Evolutionary conservation across 2,329 filamentous ascomycete genomes (phyloP), one percentile per base, ranked within the genome.

Genomic region (Epichloe scottii): DNA sequence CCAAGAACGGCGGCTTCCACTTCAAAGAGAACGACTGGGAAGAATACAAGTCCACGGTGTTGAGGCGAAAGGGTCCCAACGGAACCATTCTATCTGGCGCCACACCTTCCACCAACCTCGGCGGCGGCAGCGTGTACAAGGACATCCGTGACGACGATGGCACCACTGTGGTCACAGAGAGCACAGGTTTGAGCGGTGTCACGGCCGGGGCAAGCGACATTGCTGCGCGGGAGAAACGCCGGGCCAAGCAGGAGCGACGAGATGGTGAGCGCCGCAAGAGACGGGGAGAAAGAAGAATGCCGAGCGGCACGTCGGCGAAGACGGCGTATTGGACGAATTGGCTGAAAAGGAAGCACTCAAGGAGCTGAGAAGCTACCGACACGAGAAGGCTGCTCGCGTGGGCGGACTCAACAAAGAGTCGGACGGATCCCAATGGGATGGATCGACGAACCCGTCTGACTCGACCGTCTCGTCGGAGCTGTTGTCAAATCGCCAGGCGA

Each of bases 41-140:
- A 5, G 93, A 98, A 63, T 98, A 98, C 79, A 97, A 97, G 67
- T 85, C 86, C 1, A 96, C 91, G 0, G 93, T 98, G 2, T 70
- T 98, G 44, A 80, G 93, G 41, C 85, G 90, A 49, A 89, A 85
- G 62, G 90, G 89, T 0, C 89, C 90, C 5, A 90, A 96, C 68
- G 91, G 91, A 40, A 90, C 85, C 43, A 82, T 91, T 1, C 74
- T 96, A 4, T 86, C 82, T 51, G 87, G 88, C 50, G 90, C 87
- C 0, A 95, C 89, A 1, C 81, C 82, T 60, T 84, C 81, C 60
- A 96, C 90, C 1, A 77, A 85, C 56, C 77, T 96, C 0, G 91
- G 91, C n/a, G 89, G 89, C 46, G 89, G 89, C 43, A 91, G 86
- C 67, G 81, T 93, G 14, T 88, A 87, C 67, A 85, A 85, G 63